phyloP scores from a whole-genome alignment of 1,139 yeast genomes.

The Saccharomyces pastorianus region DNA sequence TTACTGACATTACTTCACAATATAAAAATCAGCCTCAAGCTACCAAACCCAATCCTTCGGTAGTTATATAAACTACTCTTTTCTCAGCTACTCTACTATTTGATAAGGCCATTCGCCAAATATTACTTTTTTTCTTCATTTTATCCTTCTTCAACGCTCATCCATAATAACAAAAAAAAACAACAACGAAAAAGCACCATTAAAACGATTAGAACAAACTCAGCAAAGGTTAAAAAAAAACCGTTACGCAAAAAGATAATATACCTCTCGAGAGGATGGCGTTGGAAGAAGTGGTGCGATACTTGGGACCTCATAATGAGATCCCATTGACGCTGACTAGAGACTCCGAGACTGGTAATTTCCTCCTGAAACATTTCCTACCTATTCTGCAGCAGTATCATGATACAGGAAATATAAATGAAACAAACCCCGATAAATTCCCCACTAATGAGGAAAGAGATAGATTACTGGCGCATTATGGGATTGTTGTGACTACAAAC shows the following conservation, averaged over 20 bases:
- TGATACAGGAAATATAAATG: conserved; percentile 6
- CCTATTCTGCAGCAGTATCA: background rate
- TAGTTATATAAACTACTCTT: too few species aligned
- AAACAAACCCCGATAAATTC: conserved; percentile 4
- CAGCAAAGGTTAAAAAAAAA: background rate
- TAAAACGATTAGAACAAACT: background rate
- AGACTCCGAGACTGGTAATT: conserved; percentile 3
- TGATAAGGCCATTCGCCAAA: background rate
- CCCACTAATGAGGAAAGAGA: conserved; percentile 13
- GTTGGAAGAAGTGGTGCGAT: background rate
- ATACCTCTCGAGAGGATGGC: background rate
- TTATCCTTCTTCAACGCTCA: background rate
- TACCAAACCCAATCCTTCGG: too few species aligned
- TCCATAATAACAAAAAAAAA: background rate
- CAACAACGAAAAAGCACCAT: background rate
- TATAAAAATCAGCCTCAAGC: background rate
- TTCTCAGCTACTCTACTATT: too few species aligned
- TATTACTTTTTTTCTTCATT: background rate
- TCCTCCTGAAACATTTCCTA: conserved; percentile 1
- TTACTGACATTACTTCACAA: background rate
- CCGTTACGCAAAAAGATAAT: background rate
- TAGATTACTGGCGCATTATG: conserved; percentile 19
- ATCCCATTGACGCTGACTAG: background rate
- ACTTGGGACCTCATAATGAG: background rate
- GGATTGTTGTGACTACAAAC: conserved; percentile 26